Conservation (phyloP, 108 stramenopile genomes). For the Cyclotella sp. region DNA sequence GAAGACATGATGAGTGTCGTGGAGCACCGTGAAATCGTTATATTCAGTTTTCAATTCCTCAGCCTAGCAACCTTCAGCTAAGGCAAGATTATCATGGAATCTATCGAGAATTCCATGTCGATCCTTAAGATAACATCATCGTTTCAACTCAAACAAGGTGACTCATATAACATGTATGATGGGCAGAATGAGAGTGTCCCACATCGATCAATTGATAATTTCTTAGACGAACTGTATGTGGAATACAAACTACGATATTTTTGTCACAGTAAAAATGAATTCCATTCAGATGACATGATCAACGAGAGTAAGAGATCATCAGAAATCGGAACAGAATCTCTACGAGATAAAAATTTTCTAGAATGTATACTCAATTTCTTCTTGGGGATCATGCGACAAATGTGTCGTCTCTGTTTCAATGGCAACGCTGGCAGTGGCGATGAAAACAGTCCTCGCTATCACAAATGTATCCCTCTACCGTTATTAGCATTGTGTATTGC, state of each 20-base stretch:
- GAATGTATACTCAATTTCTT: not conserved
- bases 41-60: too few relatives aligned
- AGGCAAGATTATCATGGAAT: not conserved
- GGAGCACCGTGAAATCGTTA: too few relatives aligned
- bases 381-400: not conserved
- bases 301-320: too few relatives aligned
- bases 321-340: too few relatives aligned
- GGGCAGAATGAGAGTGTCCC: not conserved
- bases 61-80: not conserved
- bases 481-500: slow-evolving; percentile 74
- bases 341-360: not conserved
- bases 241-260: slow-evolving; percentile 15
- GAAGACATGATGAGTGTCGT: too few relatives aligned
- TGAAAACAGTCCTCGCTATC: not conserved
- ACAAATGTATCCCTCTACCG: slow-evolving; percentile 36
- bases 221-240: slow-evolving; percentile 27
- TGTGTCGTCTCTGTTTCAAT: not conserved
- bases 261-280: not conserved
- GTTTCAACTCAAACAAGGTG: not conserved
- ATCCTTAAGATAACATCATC: not conserved
- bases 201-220: slow-evolving; percentile 32
- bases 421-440: not conserved
- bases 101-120: not conserved
- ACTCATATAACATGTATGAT: not conserved
- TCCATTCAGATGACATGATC: not conserved